phyloP scores from a whole-genome alignment of 176 grass and related monocot species.

The Eragrostis nindensis region DNA sequence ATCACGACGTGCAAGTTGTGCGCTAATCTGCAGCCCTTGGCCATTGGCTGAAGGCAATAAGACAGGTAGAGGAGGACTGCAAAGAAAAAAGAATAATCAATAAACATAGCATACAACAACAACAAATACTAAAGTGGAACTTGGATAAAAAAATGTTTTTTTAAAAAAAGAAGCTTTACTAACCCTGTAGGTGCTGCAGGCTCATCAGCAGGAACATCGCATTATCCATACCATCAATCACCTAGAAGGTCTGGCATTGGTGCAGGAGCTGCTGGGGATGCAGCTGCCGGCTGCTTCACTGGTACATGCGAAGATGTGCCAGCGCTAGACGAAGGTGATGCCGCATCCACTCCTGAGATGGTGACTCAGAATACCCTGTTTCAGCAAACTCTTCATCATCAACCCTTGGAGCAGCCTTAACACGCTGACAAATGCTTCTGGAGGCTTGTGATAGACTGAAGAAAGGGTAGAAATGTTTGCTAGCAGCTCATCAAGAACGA shows the following conservation, averaged over 20 bases:
- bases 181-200: slow-evolving; percentile 66
- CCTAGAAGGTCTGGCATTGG: slow-evolving; percentile 89
- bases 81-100: slow-evolving; percentile 35
- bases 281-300: slow-evolving; percentile 48
- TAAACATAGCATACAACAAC: slow-evolving; percentile 19
- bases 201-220: slow-evolving; percentile 76
- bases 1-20: slow-evolving; percentile 72
- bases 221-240: slow-evolving; percentile 92
- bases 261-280: slow-evolving; percentile 56
- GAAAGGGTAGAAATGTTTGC: slow-evolving; percentile 98
- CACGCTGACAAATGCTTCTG: slow-evolving; percentile 90
- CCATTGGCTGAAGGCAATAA: slow-evolving; percentile 78
- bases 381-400: slow-evolving; percentile 95
- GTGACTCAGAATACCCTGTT: slow-evolving; percentile 83
- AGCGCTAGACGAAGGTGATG: slow-evolving; percentile 66
- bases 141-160: slow-evolving; percentile 11
- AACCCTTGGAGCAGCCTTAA: slow-evolving; percentile 68
- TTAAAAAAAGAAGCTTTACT: slow-evolving; percentile 7
- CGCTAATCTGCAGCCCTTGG: slow-evolving; percentile 96
- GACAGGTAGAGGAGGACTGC: slow-evolving; percentile 82
- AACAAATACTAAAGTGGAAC: slow-evolving; percentile 12
- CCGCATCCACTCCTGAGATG: slow-evolving; percentile 79
- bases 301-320: slow-evolving; percentile 59
- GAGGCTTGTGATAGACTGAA: slow-evolving; percentile 97
- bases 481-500: slow-evolving; percentile 90